phyloP scores from a whole-genome alignment of 345 rosid species.

The Bruguiera parviflora region DNA sequence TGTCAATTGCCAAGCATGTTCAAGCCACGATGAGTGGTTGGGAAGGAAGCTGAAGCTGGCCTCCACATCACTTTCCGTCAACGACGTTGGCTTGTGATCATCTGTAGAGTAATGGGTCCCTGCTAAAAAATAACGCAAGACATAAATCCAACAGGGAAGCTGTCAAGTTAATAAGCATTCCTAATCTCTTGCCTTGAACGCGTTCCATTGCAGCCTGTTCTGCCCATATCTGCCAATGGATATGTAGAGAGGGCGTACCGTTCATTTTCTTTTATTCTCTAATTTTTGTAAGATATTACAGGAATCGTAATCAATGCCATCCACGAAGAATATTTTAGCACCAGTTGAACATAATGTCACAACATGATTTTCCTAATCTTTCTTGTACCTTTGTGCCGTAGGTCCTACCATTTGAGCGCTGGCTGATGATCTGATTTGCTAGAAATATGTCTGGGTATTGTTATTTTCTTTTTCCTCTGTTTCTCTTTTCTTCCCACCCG shows the following conservation, averaged over 20 bases:
- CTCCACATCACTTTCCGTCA: slow-evolving; percentile 8
- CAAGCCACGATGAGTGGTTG: slow-evolving; percentile 2
- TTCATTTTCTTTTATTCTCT: background rate
- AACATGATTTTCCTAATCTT: background rate
- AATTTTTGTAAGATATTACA: no score
- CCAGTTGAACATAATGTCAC: no score
- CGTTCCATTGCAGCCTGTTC: background rate
- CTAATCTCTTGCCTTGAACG: background rate
- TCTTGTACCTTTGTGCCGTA: background rate
- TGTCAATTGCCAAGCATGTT: slow-evolving; percentile 17
- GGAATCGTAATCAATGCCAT: no score
- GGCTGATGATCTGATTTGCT: slow-evolving; percentile 1
- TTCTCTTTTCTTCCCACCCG: background rate
- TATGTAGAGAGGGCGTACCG: background rate
- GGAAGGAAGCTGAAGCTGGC: slow-evolving; percentile 10
- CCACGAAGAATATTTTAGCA: no score
- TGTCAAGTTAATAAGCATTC: background rate
- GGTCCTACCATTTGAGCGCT: slow-evolving; percentile 10
- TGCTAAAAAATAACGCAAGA: background rate
- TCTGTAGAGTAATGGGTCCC: slow-evolving; percentile 10
- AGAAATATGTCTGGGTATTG: background rate
- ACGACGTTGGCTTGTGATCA: background rate
- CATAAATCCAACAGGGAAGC: slow-evolving; percentile 9
- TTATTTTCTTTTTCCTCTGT: background rate
- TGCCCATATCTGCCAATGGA: slow-evolving; percentile 2